Evolutionary conservation across 2,329 filamentous ascomycete species (phyloP).

Genomic region (Stromatinia cepivora): DNA sequence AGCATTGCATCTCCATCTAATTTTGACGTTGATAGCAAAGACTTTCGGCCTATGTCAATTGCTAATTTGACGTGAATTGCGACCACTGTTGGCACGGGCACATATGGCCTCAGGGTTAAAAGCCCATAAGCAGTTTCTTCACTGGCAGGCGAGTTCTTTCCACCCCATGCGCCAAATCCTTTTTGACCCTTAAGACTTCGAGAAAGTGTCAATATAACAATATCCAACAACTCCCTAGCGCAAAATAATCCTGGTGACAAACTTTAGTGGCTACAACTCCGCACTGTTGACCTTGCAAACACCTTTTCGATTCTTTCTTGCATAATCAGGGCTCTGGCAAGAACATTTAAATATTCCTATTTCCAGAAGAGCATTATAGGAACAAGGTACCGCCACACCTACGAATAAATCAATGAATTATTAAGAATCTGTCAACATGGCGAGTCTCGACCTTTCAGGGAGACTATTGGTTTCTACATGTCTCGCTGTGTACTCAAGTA

Average conservation of each 20-base stretch:
- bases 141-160: background rate
- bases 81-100: background rate
- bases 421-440: background rate
- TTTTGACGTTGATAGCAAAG: background rate
- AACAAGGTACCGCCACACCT: background rate
- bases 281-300: no score
- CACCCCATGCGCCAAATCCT: background rate
- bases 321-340: no score
- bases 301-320: no score
- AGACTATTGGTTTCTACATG: background rate
- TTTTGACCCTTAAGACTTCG: background rate
- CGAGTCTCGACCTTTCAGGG: background rate
- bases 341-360: no score
- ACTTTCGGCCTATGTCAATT: background rate
- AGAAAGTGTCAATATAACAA: background rate
- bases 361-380: no score
- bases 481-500: background rate
- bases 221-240: no score
- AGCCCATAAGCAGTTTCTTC: constrained; percentile 5
- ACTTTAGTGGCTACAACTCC: no score
- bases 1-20: background rate
- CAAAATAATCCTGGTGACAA: no score
- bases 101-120: background rate
- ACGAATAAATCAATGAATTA: background rate
- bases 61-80: background rate